phyloP scores from a whole-genome alignment of 2,329 filamentous ascomycete genomes.

The Zymoseptoria ardabiliae region DNA sequence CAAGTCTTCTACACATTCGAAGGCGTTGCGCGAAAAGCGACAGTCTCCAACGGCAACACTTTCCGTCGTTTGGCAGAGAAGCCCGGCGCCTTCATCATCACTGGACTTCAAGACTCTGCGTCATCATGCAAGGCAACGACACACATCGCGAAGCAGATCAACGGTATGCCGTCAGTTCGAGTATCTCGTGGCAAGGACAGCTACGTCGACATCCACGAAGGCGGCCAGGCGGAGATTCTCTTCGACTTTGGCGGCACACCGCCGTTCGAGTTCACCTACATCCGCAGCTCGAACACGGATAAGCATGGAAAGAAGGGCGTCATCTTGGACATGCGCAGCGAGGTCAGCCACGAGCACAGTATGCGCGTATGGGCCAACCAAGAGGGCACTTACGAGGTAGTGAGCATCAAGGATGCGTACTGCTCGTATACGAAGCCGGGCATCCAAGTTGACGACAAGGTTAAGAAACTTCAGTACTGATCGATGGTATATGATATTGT shows the following conservation, averaged over 20 bases:
- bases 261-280: constrained; percentile 97
- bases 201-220: constrained; percentile 91
- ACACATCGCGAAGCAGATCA: constrained; percentile 73
- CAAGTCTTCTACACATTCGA: constrained; percentile 89
- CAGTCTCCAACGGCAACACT: constrained; percentile 64
- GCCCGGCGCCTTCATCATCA: constrained; percentile 82
- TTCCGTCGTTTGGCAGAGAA: constrained; percentile 92
- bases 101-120: constrained; percentile 76
- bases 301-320: constrained; percentile 65
- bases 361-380: constrained; percentile 80
- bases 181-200: constrained; percentile 77
- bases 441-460: constrained; percentile 31
- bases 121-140: constrained; percentile 79
- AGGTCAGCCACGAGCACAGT: constrained; percentile 71
- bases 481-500: background rate
- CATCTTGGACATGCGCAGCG: constrained; percentile 84
- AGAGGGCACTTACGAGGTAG: constrained; percentile 95
- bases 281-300: constrained; percentile 74
- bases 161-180: constrained; percentile 83
- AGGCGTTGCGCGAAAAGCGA: constrained; percentile 65
- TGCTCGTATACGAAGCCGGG: constrained; percentile 78
- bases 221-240: constrained; percentile 82
- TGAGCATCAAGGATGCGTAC: constrained; percentile 87
- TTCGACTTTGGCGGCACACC: constrained; percentile 95
- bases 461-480: constrained; percentile 31